A percentile compares a stretch with the other conserved stretches of the same genome.
Conservation (phyloP, 2,329 filamentous ascomycete species). For the Colletotrichum sansevieriae region DNA sequence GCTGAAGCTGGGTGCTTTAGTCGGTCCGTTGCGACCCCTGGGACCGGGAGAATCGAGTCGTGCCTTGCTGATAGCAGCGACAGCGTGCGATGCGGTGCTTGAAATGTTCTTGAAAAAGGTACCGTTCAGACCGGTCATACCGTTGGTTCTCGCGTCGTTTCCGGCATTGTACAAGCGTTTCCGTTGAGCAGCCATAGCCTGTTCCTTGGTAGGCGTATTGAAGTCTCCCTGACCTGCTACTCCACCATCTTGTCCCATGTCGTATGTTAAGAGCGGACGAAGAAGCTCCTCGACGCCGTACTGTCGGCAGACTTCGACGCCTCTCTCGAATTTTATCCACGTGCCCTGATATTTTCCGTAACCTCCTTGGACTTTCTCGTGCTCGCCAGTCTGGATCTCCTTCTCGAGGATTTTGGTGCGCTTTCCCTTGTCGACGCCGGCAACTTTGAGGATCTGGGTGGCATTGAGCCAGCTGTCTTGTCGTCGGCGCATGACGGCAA, state of each 20-base stretch:
- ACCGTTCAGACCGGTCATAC: constrained; percentile 69
- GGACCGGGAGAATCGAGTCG: constrained; percentile 89
- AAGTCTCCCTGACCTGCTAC: constrained; percentile 79
- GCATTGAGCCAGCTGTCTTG: constrained; percentile 98
- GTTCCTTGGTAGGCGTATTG: constrained; percentile 97
- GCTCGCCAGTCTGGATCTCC: constrained; percentile 94
- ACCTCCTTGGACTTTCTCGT: constrained; percentile 98
- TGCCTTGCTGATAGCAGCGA: constrained; percentile 97
- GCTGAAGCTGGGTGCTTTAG: constrained; percentile 77
- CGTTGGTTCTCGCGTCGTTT: constrained; percentile 76
- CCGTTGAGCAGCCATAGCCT: constrained; percentile 95
- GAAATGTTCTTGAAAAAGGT: constrained; percentile 99
- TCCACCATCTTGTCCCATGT: constrained; percentile 82
- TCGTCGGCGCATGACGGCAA: constrained; percentile 95
- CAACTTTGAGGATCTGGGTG: constrained; percentile 97
- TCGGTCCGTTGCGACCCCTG: constrained; percentile 72
- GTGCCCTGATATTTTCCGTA: constrained; percentile 99
- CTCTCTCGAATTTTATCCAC: constrained; percentile 95
- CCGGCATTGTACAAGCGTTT: constrained; percentile 90
- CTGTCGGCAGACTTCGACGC: constrained; percentile 89
- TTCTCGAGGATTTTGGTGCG: constrained; percentile 98
- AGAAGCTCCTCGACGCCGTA: constrained; percentile 83
- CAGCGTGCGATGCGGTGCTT: constrained; percentile 89
- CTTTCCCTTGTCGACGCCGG: constrained; percentile 96
- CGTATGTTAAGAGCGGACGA: constrained; percentile 81